Evolutionary conservation across 2,329 filamentous ascomycete genomes (phyloP), one percentile per base, ranked within the genome.

Genomic region (Kalaharituber pfeilii): DNA sequence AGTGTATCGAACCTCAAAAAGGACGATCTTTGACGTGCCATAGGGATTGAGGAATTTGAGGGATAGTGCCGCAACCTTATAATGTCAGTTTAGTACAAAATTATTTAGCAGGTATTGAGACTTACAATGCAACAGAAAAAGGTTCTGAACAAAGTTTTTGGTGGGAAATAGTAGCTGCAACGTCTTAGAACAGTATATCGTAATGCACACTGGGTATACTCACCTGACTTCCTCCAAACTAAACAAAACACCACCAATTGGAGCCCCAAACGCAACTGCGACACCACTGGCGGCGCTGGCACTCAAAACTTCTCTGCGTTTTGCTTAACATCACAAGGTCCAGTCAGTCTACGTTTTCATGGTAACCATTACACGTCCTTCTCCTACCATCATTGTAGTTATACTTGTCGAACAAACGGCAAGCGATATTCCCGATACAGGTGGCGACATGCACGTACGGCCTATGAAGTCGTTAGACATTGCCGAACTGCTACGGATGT

Each of bases 381-480:
- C n/a, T 13, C 42, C 39, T 60, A 60, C 80, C 91, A 65, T 98
- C 91, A 63, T 98, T 98, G 59, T 78, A 75, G 63, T 91, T 86
- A 67, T 96, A 98, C 66, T 98, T 98, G 57, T 78, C 71, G 63
- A 96, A 96, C n/a, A 96, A 68, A 65, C 91, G 85, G 65, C 89
- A 95, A 28, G 83, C 80, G 66, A 98, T 94, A 64, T 98, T 98
- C 56, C 91, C 91, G 22, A 96, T 82, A 62, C 89, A 94, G 1
- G 89, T 85, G 0, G 88, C 87, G 64, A 96, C 94, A 67, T 98
- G 91, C n/a, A 98, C 91, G 64, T 89, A 96, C 0, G 91, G 91
- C 0, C 89, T 61, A 39, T 24, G 1, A 28, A 28, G 47, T 15
- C 26, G n/a, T 27, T 15, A 28, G 3, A 15, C 13, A 30, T 3